These are phyloP conservation scores for Lactarius hengduanensis DNA, from an alignment of 768 basidiomycete genomes.

Conservation along the genomic window DNA sequence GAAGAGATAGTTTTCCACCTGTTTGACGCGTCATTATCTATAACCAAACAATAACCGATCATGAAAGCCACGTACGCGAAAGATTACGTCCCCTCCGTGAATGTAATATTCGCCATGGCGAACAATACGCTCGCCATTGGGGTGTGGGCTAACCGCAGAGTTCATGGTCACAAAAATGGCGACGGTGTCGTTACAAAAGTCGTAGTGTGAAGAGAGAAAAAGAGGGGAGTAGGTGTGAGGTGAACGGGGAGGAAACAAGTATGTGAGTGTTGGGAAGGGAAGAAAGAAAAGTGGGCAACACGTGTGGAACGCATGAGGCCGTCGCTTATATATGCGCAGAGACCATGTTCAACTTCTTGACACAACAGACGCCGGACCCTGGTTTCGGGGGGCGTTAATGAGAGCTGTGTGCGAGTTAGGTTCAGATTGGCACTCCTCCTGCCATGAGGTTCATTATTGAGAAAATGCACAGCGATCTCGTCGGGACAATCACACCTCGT, in stretches of 20 bases:
- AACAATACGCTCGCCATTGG: slow-evolving; percentile 31
- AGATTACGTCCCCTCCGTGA: slow-evolving; percentile 49
- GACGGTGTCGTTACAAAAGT: slow-evolving; percentile 17
- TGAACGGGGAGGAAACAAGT: background rate
- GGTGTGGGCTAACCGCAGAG: slow-evolving; percentile 22
- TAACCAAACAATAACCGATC: slow-evolving; percentile 5
- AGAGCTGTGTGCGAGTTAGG: background rate
- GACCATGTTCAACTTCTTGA: slow-evolving; percentile 21
- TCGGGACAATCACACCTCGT: slow-evolving; percentile 15
- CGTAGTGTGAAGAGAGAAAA: slow-evolving; percentile 14
- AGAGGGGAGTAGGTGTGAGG: background rate
- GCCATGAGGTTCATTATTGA: slow-evolving; percentile 19
- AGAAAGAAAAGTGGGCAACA: slow-evolving; percentile 26
- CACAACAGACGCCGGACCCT: slow-evolving; percentile 18
- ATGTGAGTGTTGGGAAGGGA: slow-evolving; percentile 21
- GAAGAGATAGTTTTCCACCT: slow-evolving; percentile 25
- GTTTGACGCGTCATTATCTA: slow-evolving; percentile 3
- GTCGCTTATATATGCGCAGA: slow-evolving; percentile 27
- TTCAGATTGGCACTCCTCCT: slow-evolving; percentile 5
- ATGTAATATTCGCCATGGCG: slow-evolving; percentile 48
- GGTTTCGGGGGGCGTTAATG: slow-evolving; percentile 16
- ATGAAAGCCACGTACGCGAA: slow-evolving; percentile 32
- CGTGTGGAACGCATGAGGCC: slow-evolving; percentile 30
- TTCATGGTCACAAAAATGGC: slow-evolving; percentile 22
- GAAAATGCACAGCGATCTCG: slow-evolving; percentile 16